These are phyloP conservation scores for Parasarocladium wereldwijsianum DNA, from an alignment of 2,329 filamentous ascomycete genomes.

Conservation along the genomic window DNA sequence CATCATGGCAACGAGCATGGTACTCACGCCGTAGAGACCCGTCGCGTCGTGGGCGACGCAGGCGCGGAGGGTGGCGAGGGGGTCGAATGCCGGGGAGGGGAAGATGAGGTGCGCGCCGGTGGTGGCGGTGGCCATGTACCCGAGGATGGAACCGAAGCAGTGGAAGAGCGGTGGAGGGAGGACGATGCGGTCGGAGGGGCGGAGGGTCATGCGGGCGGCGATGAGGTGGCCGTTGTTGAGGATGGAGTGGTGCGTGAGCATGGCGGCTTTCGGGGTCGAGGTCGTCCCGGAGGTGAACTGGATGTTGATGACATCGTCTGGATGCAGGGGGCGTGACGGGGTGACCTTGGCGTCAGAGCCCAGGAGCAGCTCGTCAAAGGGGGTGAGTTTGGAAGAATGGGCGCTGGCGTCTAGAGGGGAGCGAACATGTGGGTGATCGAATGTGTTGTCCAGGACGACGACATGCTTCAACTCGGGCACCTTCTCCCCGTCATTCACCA, in stretches of 20 bases:
- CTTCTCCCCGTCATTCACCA: constrained; percentile 22
- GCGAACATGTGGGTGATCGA: constrained; percentile 24
- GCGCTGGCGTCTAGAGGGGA: constrained; percentile 27
- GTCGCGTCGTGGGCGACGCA: constrained; percentile 38
- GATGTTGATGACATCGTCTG: constrained; percentile 74
- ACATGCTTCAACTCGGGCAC: constrained; percentile 59
- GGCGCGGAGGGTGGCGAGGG: constrained; percentile 51
- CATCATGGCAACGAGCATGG: constrained; percentile 85
- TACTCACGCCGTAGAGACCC: constrained; percentile 75
- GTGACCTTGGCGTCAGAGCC: constrained; percentile 16
- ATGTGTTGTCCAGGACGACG: constrained; percentile 66
- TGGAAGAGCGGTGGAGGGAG: constrained; percentile 78
- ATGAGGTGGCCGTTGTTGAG: constrained; percentile 86
- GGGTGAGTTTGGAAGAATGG: constrained; percentile 25
- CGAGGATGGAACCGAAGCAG: constrained; percentile 83
- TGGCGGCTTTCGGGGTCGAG: constrained; percentile 78
- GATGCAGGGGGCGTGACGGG: constrained; percentile 31
- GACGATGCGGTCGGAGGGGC: constrained; percentile 58
- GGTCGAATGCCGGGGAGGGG: constrained; percentile 76
- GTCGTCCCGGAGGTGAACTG: constrained; percentile 98
- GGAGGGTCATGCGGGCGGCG: constrained; percentile 71
- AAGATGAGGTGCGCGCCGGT: constrained; percentile 68
- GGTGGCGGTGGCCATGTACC: constrained; percentile 92
- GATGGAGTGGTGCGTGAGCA: constrained; percentile 71
- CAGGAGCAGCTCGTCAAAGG: constrained; percentile 26